These are phyloP conservation scores for Thalassiosira mediterranea DNA, from an alignment of 352 stramenopile species.

Conservation along the genomic window DNA sequence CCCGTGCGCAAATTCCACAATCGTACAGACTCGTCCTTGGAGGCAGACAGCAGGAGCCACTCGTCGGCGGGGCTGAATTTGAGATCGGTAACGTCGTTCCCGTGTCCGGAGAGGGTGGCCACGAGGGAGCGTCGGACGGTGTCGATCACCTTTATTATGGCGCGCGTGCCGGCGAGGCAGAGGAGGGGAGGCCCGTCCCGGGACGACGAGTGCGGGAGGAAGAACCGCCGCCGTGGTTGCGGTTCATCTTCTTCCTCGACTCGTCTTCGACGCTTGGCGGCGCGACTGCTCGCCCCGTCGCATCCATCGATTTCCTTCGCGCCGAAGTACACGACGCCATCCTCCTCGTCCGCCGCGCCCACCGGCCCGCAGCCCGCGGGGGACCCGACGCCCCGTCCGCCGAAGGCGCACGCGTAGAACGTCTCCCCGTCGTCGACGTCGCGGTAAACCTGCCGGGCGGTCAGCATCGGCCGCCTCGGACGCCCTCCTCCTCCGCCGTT, in stretches of 20 bases:
- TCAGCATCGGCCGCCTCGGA: conserved; percentile 4
- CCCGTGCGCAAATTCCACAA: conserved; percentile 91
- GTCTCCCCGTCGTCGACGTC: conserved; percentile 62
- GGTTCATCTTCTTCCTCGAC: conserved; percentile 6
- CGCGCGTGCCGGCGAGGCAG: conserved; percentile 54
- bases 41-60: conserved; percentile 88
- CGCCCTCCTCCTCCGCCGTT: neutral
- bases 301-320: neutral
- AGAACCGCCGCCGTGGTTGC: conserved; percentile 5
- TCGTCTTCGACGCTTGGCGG: conserved; percentile 9
- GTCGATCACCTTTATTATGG: conserved; percentile 75
- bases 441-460: conserved; percentile 57
- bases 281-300: conserved; percentile 8
- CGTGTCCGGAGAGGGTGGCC: conserved; percentile 83
- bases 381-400: conserved; percentile 46
- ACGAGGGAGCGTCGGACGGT: conserved; percentile 43
- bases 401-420: conserved; percentile 74
- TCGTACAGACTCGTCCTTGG: conserved; percentile 91
- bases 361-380: conserved; percentile 35
- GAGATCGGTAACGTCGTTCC: conserved; percentile 91
- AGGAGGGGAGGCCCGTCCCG: conserved; percentile 61
- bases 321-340: conserved; percentile 35
- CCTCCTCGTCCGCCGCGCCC: neutral
- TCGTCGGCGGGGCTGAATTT: conserved; percentile 89
- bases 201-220: conserved; percentile 17